Evolutionary conservation across 495 filamentous ascomycete species (phyloP).

Genomic region (Viridothelium virens): DNA sequence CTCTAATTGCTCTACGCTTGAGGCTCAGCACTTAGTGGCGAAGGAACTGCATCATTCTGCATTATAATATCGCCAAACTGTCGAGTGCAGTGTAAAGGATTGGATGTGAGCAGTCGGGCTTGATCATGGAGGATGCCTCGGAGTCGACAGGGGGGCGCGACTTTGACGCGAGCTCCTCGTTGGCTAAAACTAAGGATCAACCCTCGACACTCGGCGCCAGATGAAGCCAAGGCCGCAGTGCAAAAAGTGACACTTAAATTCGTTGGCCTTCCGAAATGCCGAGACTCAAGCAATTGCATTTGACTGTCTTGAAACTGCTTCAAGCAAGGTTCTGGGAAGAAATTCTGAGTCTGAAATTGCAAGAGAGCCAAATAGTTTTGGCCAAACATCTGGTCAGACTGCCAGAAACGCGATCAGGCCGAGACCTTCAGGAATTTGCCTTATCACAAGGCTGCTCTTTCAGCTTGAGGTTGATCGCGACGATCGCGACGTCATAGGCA

Average conservation of each 20-base stretch:
- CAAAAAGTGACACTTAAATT: neutral
- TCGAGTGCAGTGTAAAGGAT: slow-evolving; percentile 3
- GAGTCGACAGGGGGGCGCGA: slow-evolving; percentile 1
- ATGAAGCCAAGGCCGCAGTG: neutral
- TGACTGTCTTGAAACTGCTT: neutral
- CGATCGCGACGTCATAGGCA: too few relatives aligned
- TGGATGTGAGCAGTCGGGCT: neutral
- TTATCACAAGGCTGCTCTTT: too few relatives aligned
- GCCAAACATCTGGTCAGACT: too few relatives aligned
- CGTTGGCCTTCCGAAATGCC: slow-evolving; percentile 3
- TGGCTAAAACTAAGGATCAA: neutral
- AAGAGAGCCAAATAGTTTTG: too few relatives aligned
- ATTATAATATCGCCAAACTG: neutral
- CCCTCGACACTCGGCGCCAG: neutral
- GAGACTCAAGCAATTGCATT: neutral
- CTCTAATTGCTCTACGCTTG: neutral
- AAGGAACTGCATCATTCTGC: neutral
- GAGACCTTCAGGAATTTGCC: too few relatives aligned
- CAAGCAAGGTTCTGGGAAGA: neutral
- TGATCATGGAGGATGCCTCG: neutral
- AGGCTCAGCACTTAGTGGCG: neutral
- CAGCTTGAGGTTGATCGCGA: too few relatives aligned
- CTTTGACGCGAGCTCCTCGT: neutral
- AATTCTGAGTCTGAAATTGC: neutral
- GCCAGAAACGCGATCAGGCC: too few relatives aligned